These are phyloP conservation scores for Cercospora zeae-maydis DNA, from an alignment of 2,329 filamentous ascomycete genomes.

Conservation along the genomic window DNA sequence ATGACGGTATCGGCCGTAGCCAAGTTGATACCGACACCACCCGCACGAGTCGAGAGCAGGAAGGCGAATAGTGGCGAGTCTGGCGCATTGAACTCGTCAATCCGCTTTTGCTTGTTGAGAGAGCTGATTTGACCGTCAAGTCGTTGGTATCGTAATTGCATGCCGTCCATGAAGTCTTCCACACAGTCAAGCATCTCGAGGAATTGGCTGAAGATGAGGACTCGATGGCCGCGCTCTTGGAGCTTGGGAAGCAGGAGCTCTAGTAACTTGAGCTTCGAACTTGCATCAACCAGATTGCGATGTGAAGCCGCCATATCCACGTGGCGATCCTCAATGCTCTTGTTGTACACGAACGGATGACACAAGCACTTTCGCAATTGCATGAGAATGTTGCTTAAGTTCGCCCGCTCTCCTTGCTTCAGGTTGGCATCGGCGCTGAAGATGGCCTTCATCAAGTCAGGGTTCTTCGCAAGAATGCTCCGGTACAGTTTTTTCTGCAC, in stretches of 20 bases:
- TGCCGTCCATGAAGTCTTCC: constrained; percentile 81
- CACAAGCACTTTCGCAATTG: constrained; percentile 92
- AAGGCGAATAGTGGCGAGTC: constrained; percentile 83
- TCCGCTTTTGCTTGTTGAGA: constrained; percentile 86
- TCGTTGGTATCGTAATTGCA: constrained; percentile 70
- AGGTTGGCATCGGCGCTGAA: constrained; percentile 62
- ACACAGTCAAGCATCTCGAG: constrained; percentile 79
- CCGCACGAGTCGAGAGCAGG: constrained; percentile 86
- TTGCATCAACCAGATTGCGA: constrained; percentile 84
- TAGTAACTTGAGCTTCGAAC: constrained; percentile 79
- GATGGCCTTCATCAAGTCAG: constrained; percentile 81
- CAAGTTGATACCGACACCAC: constrained; percentile 95
- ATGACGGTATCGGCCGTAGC: constrained; percentile 97
- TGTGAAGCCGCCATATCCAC: constrained; percentile 61
- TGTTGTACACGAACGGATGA: constrained; percentile 92
- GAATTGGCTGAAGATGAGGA: constrained; percentile 95
- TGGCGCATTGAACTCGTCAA: constrained; percentile 87
- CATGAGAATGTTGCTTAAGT: constrained; percentile 89
- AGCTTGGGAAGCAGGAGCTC: constrained; percentile 85
- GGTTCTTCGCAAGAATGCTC: constrained; percentile 87
- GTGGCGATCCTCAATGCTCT: constrained; percentile 79
- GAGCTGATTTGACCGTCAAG: constrained; percentile 81
- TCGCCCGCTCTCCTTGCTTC: constrained; percentile 69
- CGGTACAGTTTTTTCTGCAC: constrained; percentile 93
- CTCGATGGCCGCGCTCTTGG: constrained; percentile 77